Evolutionary conservation across 371 early-diverging fungal species (phyloP).

Genomic region (Lichtheimia ramosa): DNA sequence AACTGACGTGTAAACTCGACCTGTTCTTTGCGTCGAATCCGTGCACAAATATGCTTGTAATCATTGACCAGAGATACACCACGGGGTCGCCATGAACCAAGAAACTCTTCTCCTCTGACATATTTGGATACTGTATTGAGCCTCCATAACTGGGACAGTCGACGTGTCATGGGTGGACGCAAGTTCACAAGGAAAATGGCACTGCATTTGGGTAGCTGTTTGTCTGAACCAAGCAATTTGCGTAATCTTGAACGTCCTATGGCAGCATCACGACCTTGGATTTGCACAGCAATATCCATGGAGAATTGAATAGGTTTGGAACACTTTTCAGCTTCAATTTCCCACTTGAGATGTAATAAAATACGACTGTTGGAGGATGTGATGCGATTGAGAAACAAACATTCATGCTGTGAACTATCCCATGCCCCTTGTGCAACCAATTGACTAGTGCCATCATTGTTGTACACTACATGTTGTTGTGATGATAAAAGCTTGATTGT

Average conservation of each 20-base stretch:
- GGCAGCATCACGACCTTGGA: conserved; percentile 47
- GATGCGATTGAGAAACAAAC: conserved; percentile 68
- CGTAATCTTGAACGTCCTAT: conserved; percentile 47
- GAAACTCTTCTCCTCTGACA: conserved; percentile 83
- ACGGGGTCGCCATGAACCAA: conserved; percentile 77
- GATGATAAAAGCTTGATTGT: conserved; percentile 14
- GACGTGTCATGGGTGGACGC: conserved; percentile 58
- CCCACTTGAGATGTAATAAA: conserved; percentile 58
- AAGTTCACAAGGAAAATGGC: conserved; percentile 54
- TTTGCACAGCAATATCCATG: conserved; percentile 66
- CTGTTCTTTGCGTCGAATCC: conserved; percentile 26
- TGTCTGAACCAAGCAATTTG: conserved; percentile 22
- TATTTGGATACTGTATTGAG: conserved; percentile 75
- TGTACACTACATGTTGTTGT: conserved; percentile 49
- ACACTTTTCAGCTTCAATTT: conserved; percentile 58
- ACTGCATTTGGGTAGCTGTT: conserved; percentile 41
- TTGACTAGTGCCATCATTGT: conserved; percentile 48
- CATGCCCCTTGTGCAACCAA: conserved; percentile 64
- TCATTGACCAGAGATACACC: conserved; percentile 70
- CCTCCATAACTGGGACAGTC: conserved; percentile 67
- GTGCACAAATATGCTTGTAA: conserved; percentile 49
- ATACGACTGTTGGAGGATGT: conserved; percentile 66
- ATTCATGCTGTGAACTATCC: conserved; percentile 85
- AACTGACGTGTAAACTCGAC: conserved; percentile 16
- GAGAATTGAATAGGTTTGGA: conserved; percentile 56